Evolutionary conservation across 2,329 filamentous ascomycete genomes (phyloP).

Genomic region (Cadophora malorum): DNA sequence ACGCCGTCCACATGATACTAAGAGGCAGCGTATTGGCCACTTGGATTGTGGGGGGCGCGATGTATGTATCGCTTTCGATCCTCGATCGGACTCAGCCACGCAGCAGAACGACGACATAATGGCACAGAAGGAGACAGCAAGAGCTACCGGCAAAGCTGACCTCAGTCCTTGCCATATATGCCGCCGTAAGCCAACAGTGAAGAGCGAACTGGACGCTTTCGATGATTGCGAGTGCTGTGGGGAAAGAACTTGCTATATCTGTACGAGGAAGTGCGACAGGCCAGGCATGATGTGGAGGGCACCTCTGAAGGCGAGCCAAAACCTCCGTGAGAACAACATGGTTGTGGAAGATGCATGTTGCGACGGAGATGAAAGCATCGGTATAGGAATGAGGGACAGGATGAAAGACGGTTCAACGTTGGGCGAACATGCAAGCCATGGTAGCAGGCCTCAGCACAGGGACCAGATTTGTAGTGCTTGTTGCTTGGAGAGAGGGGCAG

Average conservation of each 20-base stretch:
- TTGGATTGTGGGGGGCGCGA: background rate
- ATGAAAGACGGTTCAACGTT: background rate
- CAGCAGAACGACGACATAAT: background rate
- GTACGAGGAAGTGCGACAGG: constrained; percentile 63
- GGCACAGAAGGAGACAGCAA: background rate
- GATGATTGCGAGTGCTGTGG: constrained; percentile 68
- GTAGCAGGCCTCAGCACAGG: constrained; percentile 32
- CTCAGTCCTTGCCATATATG: constrained; percentile 71
- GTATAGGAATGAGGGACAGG: background rate
- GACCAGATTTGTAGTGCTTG: constrained; percentile 69
- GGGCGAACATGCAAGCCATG: background rate
- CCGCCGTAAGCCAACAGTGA: constrained; percentile 68
- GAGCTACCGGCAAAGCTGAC: constrained; percentile 28
- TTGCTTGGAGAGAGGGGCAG: constrained; percentile 67
- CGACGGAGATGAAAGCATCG: background rate
- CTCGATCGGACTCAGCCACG: background rate
- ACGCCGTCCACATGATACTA: constrained; percentile 22
- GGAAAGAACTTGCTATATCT: constrained; percentile 71
- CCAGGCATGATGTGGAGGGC: constrained; percentile 18
- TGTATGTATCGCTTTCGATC: background rate
- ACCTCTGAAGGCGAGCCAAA: background rate
- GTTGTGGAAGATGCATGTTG: constrained; percentile 20
- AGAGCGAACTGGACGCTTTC: constrained; percentile 69
- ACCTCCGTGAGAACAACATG: constrained; percentile 4
- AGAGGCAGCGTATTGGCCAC: constrained; percentile 29